Base-by-base conservation (phyloP, 306 rosid species). In the Cercis canadensis region DNA sequence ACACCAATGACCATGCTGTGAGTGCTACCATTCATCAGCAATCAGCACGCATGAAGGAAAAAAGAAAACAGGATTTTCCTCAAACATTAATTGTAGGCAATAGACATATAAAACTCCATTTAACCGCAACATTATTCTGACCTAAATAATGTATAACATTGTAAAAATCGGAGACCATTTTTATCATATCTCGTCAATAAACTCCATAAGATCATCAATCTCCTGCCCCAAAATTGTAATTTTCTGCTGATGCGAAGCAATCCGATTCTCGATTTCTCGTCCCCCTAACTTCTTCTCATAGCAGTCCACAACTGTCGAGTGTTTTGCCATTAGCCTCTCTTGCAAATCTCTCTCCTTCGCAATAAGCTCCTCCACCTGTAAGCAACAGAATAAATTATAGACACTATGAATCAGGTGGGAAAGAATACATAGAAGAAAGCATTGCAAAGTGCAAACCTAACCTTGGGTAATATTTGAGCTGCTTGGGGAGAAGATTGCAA, bases 401-500 rank as follows among this genome's bases (percentile, higher is more conserved):
- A 37, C 39, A 74, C 5, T 41, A 62, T 8, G 63, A 44, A 44
- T 52, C 19, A 73, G 16, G 46, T 19, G 65, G 68, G 76, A 60
- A 66, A 53, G 19, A 53, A 43, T 41, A 37, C 1, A 8, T 18
- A 36, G 66, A 72, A 67, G 58, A 67, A 72, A 67, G 58, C 29
- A 62, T 29, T 59, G 33, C 37, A 44, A 31, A 62, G 19, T 59
- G 33, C 37, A 44, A 31, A 13, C 15, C 49, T 18, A 81, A 94
- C 98, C 97, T 95, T 95, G 80, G 96, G 86, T 29, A 84, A 77
- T 83, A 95, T 80, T 8, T 82, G 96, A 31, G 89, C 41, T 40
- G 96, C 92, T 83, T 91, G 99, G 18, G 82, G 89, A 67, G 92
- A 87, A 49, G 96, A 89, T 53, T 95, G 99, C 81, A 95, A 76